Percentiles rank a stretch among this genome's conserved stretches.
These are phyloP conservation scores for Botrytis cinerea DNA, from an alignment of 2,329 filamentous ascomycete genomes.

Conservation along the genomic window DNA sequence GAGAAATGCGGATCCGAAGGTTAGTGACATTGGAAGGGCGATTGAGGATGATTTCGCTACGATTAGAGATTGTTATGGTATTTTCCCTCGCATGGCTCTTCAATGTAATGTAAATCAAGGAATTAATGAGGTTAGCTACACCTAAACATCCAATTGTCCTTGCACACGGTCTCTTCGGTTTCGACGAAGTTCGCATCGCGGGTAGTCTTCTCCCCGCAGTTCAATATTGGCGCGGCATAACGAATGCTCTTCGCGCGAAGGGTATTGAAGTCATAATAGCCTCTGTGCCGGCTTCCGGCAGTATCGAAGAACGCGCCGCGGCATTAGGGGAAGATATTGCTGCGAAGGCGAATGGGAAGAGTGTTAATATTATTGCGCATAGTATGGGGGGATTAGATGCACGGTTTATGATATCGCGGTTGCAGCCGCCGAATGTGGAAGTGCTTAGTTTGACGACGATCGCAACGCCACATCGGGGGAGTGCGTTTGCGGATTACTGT, in stretches of 20 bases:
- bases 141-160: slow-evolving; percentile 65
- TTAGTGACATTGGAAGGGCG: slow-evolving; percentile 50
- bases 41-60: slow-evolving; percentile 64
- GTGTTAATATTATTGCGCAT: slow-evolving; percentile 77
- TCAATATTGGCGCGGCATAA: slow-evolving; percentile 67
- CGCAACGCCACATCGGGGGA: slow-evolving; percentile 44
- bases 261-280: slow-evolving; percentile 59
- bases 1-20: slow-evolving; percentile 47
- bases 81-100: neutral
- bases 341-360: slow-evolving; percentile 48
- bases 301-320: slow-evolving; percentile 61
- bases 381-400: slow-evolving; percentile 67
- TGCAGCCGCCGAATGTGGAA: slow-evolving; percentile 50
- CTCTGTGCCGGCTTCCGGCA: slow-evolving; percentile 61
- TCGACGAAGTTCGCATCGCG: slow-evolving; percentile 56
- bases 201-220: slow-evolving; percentile 54
- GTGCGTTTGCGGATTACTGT: slow-evolving; percentile 55
- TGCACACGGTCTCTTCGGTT: slow-evolving; percentile 66
- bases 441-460: slow-evolving; percentile 47
- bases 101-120: neutral
- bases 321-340: slow-evolving; percentile 58
- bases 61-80: slow-evolving; percentile 59
- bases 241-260: slow-evolving; percentile 56
- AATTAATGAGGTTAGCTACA: slow-evolving; percentile 43
- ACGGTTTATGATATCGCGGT: slow-evolving; percentile 63